phyloP scores from a whole-genome alignment of 139 green algal species.

The Volvox africanus region DNA sequence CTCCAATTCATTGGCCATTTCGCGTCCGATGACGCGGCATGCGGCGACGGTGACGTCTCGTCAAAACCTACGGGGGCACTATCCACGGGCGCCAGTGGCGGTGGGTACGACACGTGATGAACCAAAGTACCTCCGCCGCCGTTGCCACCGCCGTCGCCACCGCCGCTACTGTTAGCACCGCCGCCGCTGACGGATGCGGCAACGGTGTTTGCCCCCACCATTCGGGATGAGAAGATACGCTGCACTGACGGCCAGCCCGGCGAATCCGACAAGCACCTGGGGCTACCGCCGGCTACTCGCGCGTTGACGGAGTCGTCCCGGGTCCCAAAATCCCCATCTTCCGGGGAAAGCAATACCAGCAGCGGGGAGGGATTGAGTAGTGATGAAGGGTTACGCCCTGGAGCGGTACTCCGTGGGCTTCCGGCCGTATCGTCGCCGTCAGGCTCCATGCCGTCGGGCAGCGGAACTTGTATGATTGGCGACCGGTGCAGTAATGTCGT shows the following conservation, averaged over 20 bases:
- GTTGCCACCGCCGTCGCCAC: too few relatives aligned
- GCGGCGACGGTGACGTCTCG: not conserved
- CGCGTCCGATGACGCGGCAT: not conserved
- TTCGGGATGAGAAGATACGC: not conserved
- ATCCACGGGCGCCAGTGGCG: constrained; percentile 9
- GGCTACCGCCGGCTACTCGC: not conserved
- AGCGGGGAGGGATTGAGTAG: not conserved
- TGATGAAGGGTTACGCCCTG: not conserved
- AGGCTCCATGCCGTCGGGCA: not conserved
- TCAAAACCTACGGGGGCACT: not conserved
- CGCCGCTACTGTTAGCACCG: too few relatives aligned
- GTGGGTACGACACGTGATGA: not conserved
- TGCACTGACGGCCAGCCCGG: not conserved
- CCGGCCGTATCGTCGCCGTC: too few relatives aligned
- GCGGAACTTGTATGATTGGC: not conserved
- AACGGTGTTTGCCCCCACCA: not conserved
- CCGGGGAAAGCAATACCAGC: not conserved
- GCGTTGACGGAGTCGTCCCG: not conserved
- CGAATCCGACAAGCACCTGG: not conserved
- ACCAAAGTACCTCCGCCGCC: not conserved
- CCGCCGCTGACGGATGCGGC: too few relatives aligned
- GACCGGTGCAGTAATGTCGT: constrained; percentile 5
- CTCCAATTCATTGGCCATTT: not conserved
- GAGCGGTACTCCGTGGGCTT: not conserved
- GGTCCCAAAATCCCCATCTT: too few relatives aligned